Evolutionary conservation across 371 early-diverging fungal genomes (phyloP), one percentile per base, ranked within the genome.

Genomic region (Saksenaea oblongispora): DNA sequence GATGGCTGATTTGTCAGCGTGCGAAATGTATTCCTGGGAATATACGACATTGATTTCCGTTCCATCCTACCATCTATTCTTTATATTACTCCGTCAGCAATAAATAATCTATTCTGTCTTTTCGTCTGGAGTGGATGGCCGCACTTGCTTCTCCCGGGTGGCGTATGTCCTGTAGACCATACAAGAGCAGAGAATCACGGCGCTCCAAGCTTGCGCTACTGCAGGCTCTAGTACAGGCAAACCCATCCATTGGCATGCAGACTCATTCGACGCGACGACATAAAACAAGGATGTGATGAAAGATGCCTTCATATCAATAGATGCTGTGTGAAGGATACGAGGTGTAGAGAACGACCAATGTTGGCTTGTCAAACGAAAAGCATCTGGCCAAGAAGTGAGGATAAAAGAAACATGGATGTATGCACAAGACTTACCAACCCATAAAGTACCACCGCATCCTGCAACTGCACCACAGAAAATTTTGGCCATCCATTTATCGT

Each of bases 401-500:
- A 59, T 22, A 58, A 17, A 60, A 26, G 22, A 58, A 8, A 47
- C 27, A 26, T 13, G n/a, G 18, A 14, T 10, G n/a, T 34, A 42
- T 26, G n/a, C 17, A 22, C 10, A 18, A n/a, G 27, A 37, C 61
- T 63, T 70, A 74, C 79, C 79, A 35, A 76, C 80, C 84, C 80
- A 84, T 59, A 84, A 66, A 5, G 82, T 82, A 35, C 86, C 84
- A 44, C 87, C 87, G 35, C 80, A 79, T 2, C 87, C 87, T 17
- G 77, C 71, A 34, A 87, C 66, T 14, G 80, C 79, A 11, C 87
- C 87, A 60, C 84, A 72, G 2, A 84, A 41, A 18, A 84, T 56
- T 65, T 84, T 80, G 35, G 87, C 87, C 18, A 83, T 78, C 67
- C 72, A 72, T 51, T 79, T 79, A 34, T 73, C 76, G 18, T 62